Evolutionary conservation across 2,329 filamentous ascomycete species (phyloP).

Genomic region (Ascochyta pisi): DNA sequence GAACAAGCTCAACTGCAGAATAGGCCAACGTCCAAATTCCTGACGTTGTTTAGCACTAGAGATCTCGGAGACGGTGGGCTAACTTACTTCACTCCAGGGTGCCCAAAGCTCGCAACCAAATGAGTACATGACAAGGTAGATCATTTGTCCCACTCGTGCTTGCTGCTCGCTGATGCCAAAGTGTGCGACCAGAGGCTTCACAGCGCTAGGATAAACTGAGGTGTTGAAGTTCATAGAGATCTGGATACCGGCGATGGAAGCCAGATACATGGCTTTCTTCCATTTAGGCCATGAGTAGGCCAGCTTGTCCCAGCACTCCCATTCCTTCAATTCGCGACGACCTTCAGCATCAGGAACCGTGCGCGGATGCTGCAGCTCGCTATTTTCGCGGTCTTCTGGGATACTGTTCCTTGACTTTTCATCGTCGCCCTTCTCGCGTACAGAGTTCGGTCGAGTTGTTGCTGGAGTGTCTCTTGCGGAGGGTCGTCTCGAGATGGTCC

Average conservation of each 20-base stretch:
- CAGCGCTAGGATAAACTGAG: constrained; percentile 61
- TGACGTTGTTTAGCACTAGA: not conserved
- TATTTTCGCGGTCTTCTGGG: constrained; percentile 16
- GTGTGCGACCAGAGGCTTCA: constrained; percentile 61
- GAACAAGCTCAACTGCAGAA: constrained; percentile 67
- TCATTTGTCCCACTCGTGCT: constrained; percentile 34
- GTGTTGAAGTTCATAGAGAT: constrained; percentile 65
- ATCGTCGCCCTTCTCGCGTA: constrained; percentile 20
- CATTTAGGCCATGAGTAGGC: constrained; percentile 55
- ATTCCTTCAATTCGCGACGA: constrained; percentile 44
- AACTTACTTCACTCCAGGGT: constrained; percentile 67
- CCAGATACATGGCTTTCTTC: constrained; percentile 61
- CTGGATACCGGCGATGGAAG: constrained; percentile 61
- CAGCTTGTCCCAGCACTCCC: constrained; percentile 55
- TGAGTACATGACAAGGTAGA: constrained; percentile 77
- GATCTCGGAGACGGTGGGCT: not conserved
- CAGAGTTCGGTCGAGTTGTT: constrained; percentile 5
- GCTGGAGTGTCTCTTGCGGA: constrained; percentile 11
- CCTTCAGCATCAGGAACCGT: constrained; percentile 21
- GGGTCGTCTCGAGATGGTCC: constrained; percentile 1
- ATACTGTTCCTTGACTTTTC: constrained; percentile 17
- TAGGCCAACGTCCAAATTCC: constrained; percentile 68
- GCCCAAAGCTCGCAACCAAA: constrained; percentile 89
- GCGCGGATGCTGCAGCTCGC: constrained; percentile 16
- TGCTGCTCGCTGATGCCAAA: constrained; percentile 56